Evolutionary conservation across 2,329 filamentous ascomycete species (phyloP), one percentile per base, ranked within the genome.

Genomic region (Aspergillus proliferans): DNA sequence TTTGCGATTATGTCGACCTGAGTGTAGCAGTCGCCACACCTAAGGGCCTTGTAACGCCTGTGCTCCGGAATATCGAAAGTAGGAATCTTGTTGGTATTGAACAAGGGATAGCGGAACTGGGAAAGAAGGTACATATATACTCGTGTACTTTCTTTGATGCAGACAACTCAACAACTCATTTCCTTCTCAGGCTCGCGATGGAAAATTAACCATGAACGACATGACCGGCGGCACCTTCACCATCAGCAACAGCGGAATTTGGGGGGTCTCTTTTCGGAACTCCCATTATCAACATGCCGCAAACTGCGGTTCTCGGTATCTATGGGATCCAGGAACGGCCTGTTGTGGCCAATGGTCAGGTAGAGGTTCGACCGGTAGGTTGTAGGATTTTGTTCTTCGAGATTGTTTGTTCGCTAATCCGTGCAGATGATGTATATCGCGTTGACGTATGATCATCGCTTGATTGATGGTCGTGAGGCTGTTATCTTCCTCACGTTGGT

Each of bases 191-290:
- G 91, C 91, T 56, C 87, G 91, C 54, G 89, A 95, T 64, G 84
- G 85, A 68, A 95, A 95, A 76, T 81, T 96, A 54, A 95, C 91
- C 2, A 95, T 96, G 61, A 90, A 95, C 74, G 91, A 96, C 68
- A 94, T 96, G 88, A 91, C 91, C 50, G 91, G 91, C 49, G 91
- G 91, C 52, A 95, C 90, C 26, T 96, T 95, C 71, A 95, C 91
- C 52, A 95, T 95, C 76, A 91, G 86, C 77, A 95, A 95, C 69
- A 82, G 91, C 47, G 91, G 91, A 55, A 89, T 96, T 40, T 96
- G 96, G 64, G 91, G 91, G 50, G n/a, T 95, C 89, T 6, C 78
- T 95, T 48, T 92, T 94, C 85, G 91, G 91, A 43, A 96, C 91
- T 0, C 91, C 91, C 6, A 96, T 96, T 67, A 96, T 96, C 77